phyloP scores from a whole-genome alignment of 1,284 basidiomycete genomes.

The Ganoderma boninense region DNA sequence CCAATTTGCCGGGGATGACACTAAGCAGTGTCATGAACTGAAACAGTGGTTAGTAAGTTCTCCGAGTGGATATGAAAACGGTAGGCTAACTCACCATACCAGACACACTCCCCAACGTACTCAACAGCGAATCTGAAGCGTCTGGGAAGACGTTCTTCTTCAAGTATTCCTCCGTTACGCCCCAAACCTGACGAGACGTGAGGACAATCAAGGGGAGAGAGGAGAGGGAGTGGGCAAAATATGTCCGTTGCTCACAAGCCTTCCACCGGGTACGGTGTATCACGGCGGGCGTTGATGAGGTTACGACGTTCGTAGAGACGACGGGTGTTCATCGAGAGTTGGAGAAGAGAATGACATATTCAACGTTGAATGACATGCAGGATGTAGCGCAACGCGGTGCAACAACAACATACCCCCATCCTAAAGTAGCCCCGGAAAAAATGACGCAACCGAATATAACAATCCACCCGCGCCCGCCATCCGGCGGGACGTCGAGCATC shows the following conservation, averaged over 20 bases:
- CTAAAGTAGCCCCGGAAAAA: conserved; percentile 32
- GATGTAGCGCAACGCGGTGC: conserved; percentile 10
- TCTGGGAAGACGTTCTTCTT: conserved; percentile 32
- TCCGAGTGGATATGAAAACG: neutral
- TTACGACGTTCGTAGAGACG: conserved; percentile 1
- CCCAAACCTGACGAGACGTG: conserved; percentile 32
- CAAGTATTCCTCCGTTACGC: conserved; percentile 35
- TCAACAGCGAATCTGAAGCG: conserved; percentile 31
- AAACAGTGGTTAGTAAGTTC: neutral
- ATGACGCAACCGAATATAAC: conserved; percentile 36
- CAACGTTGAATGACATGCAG: neutral
- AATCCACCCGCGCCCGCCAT: conserved; percentile 36
- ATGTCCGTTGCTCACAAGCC: conserved; percentile 37
- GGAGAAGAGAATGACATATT: conserved; percentile 1
- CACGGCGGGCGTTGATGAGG: conserved; percentile 19
- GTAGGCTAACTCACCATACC: conserved; percentile 26
- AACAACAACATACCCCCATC: conserved; percentile 34
- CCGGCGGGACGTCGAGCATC: conserved; percentile 31
- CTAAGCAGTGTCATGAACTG: conserved; percentile 34
- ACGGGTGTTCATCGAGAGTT: neutral
- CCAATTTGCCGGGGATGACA: conserved; percentile 33
- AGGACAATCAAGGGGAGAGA: conserved; percentile 23
- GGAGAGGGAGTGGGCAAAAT: conserved; percentile 25
- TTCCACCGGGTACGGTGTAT: conserved; percentile 22
- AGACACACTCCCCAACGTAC: conserved; percentile 32